A percentile compares a stretch with the other conserved stretches of the same genome.
phyloP scores from a whole-genome alignment of 495 filamentous ascomycete species.

The Bacidia rubella region DNA sequence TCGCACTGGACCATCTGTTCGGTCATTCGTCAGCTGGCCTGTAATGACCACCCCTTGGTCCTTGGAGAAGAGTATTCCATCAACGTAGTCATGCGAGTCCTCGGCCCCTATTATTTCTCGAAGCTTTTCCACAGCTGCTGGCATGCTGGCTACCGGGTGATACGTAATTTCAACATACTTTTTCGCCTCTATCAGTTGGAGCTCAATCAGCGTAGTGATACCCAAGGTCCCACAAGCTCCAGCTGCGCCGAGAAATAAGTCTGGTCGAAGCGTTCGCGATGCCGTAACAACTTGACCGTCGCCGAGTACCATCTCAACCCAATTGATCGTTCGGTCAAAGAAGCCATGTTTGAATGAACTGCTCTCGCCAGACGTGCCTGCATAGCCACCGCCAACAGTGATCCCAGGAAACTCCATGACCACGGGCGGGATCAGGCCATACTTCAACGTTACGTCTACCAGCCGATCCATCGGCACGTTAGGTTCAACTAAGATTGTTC shows the following conservation, averaged over 20 bases:
- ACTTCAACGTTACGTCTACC: conserved; percentile 27
- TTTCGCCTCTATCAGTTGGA: conserved; percentile 34
- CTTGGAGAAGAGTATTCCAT: conserved; percentile 37
- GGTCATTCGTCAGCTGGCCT: conserved; percentile 26
- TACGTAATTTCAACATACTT: conserved; percentile 39
- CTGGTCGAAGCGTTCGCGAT: conserved; percentile 26
- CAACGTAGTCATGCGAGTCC: conserved; percentile 39
- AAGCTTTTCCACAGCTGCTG: conserved; percentile 28
- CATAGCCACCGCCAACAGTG: conserved; percentile 42
- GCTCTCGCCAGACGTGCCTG: conserved; percentile 42
- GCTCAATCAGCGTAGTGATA: conserved; percentile 38
- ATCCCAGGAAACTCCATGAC: conserved; percentile 48
- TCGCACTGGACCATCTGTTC: conserved; percentile 12
- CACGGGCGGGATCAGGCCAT: conserved; percentile 37
- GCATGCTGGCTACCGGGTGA: conserved; percentile 26
- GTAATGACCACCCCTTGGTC: conserved; percentile 34
- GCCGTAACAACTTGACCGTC: conserved; percentile 35
- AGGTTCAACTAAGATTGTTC: conserved; percentile 38
- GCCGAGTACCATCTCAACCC: conserved; percentile 39
- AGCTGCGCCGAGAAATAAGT: conserved; percentile 41
- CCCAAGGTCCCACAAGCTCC: conserved; percentile 40
- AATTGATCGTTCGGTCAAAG: conserved; percentile 38
- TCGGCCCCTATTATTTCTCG: conserved; percentile 14
- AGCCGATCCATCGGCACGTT: conserved; percentile 40
- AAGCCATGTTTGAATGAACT: conserved; percentile 43